Percentiles rank a stretch among this genome's conserved stretches.
These are phyloP conservation scores for Talaromyces rugulosus DNA, from an alignment of 2,329 filamentous ascomycete genomes.

Conservation along the genomic window DNA sequence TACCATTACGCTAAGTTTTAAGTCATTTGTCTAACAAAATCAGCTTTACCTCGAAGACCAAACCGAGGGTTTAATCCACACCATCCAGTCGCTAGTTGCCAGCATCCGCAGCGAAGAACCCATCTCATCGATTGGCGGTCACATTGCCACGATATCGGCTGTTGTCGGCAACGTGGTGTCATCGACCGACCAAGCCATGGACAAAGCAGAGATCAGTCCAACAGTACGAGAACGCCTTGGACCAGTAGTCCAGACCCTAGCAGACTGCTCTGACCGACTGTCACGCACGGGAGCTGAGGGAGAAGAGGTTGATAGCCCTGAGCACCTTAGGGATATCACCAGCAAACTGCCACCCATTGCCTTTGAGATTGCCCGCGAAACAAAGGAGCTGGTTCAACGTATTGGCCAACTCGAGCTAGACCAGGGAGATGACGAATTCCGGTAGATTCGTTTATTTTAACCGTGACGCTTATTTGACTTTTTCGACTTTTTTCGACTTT, in stretches of 20 bases:
- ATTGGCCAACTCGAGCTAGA: conserved; percentile 38
- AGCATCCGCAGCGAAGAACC: conserved; percentile 63
- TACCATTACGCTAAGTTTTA: neutral
- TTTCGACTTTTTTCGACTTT: neutral
- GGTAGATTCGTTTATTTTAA: conserved; percentile 16
- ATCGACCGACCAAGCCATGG: conserved; percentile 57
- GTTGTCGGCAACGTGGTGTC: conserved; percentile 67
- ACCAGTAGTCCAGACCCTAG: conserved; percentile 46
- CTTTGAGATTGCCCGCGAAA: conserved; percentile 80
- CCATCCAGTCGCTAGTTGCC: conserved; percentile 74
- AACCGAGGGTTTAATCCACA: conserved; percentile 71
- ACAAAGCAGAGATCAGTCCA: conserved; percentile 42
- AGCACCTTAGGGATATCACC: conserved; percentile 54
- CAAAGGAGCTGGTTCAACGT: conserved; percentile 64
- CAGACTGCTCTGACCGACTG: conserved; percentile 61
- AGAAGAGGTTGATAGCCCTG: conserved; percentile 53
- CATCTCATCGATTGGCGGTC: conserved; percentile 61
- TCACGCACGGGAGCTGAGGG: conserved; percentile 61
- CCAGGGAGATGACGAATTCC: conserved; percentile 36
- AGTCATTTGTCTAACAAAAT: conserved; percentile 16
- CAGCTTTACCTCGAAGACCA: conserved; percentile 79
- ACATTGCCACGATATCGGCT: conserved; percentile 66
- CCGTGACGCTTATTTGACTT: conserved; percentile 1
- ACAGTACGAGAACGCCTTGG: conserved; percentile 46
- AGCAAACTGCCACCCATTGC: conserved; percentile 74